A percentile compares a stretch with the other conserved stretches of the same genome.
These are phyloP conservation scores for Euphorbia tirucalli DNA, from an alignment of 345 rosid genomes.

Conservation along the genomic window DNA sequence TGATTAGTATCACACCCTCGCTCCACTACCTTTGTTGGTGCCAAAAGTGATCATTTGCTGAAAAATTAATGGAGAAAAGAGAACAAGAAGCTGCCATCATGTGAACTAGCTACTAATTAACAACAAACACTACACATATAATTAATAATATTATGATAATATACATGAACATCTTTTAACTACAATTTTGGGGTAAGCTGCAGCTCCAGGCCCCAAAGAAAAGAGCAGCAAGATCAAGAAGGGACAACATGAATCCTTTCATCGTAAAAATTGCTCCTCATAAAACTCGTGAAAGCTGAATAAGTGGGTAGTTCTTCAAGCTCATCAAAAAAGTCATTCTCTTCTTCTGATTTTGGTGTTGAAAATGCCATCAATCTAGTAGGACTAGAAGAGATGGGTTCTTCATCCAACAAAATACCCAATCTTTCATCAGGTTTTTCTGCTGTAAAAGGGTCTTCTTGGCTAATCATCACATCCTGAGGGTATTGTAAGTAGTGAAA, in stretches of 20 bases:
- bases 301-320: conserved; percentile 61
- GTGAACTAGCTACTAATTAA: neutral
- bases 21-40: conserved; percentile 22
- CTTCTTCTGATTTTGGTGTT: conserved; percentile 37
- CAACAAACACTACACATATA: neutral
- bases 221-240: conserved; percentile 36
- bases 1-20: neutral
- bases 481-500: conserved; percentile 49
- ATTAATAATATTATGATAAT: conserved; percentile 3
- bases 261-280: conserved; percentile 43
- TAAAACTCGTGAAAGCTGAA: conserved; percentile 45
- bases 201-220: conserved; percentile 1
- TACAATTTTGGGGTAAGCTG: conserved; percentile 18
- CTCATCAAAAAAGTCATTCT: conserved; percentile 68
- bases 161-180: conserved; percentile 19
- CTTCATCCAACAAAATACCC: conserved; percentile 44
- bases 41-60: conserved; percentile 17
- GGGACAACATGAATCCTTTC: conserved; percentile 64
- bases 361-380: conserved; percentile 25
- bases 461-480: conserved; percentile 36
- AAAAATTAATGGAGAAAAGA: neutral
- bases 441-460: conserved; percentile 27
- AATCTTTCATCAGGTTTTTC: conserved; percentile 18
- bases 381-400: conserved; percentile 38
- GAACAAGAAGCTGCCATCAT: neutral